Evolutionary conservation across 2,329 filamentous ascomycete species (phyloP), one percentile per base, ranked within the genome.

Genomic region (Aureobasidium sp.): DNA sequence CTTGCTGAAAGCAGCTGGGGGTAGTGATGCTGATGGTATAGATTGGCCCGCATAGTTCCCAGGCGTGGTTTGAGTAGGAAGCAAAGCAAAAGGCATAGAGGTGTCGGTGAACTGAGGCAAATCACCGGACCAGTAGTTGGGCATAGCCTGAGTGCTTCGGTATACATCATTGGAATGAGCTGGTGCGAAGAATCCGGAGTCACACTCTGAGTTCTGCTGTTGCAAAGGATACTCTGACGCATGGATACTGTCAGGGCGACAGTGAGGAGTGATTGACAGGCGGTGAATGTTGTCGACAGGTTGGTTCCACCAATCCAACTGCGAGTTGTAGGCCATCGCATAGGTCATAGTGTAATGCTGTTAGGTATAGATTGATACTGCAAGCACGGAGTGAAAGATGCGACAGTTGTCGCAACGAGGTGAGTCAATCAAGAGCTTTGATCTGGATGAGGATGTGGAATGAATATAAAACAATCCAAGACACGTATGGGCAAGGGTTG

Each of bases 1-100:
- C 41, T 60, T 60, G 36, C 31, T 60, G n/a, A 60, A 60, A 34
- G 29, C 57, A 60, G 44, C 45, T 15, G 57, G 57, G 7, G 57
- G 57, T 3, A 51, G 44, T 42, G 57, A 49, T 25, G 57, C 45
- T 11, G 45, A 48, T 27, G 41, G 41, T 39, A 29, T 22, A n/a
- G 11, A 27, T 48, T 48, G 55, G 14, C 7, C 39, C 12, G 53
- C 25, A 29, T 22, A 57, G 36, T 22, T 29, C n/a, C 31, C 55
- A 20, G 45, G 31, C n/a, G 27, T n/a, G 12, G 20, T 12, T 20
- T 58, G 55, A 22, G 29, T 20, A 11, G 55, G 31, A 9, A 39
- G 31, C 34, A 20, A 11, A 48, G 55, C 31, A 4, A 55, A 62
- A 15, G 60, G 22, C 37, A 55, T 34, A 20, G 39, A 25, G 27